These are phyloP conservation scores for Marchantia paleacea DNA, from an alignment of 225 moss, liverwort and hornwort genomes.

Conservation along the genomic window DNA sequence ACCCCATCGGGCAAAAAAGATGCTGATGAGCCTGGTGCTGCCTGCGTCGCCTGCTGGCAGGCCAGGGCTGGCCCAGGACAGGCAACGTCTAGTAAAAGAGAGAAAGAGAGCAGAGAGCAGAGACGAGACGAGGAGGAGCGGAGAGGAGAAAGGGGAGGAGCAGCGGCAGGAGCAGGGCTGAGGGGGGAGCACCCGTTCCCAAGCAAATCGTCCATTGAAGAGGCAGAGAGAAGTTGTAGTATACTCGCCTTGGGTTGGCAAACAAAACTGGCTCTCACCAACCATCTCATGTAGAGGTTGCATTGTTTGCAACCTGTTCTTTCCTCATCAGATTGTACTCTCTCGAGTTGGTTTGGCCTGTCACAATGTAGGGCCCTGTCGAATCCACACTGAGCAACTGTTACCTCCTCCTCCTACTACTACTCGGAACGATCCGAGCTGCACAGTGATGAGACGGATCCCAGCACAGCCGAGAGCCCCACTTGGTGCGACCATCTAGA, in stretches of 20 bases:
- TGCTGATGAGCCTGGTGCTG: neutral
- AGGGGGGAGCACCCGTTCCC: neutral
- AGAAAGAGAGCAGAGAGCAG: neutral
- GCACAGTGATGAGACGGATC: constrained; percentile 12
- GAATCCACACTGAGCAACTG: constrained; percentile 5
- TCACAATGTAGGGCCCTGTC: constrained; percentile 12
- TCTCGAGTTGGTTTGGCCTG: constrained; percentile 7
- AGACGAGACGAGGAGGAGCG: neutral
- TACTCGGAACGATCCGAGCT: neutral
- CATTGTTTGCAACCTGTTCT: constrained; percentile 14
- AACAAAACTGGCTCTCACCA: constrained; percentile 9
- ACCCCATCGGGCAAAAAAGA: neutral
- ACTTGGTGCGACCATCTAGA: constrained; percentile 12
- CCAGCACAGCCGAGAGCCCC: constrained; percentile 6
- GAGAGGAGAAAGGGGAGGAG: neutral
- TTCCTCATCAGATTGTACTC: constrained; percentile 14
- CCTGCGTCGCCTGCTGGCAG: neutral
- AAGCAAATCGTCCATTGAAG: constrained; percentile 2
- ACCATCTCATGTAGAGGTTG: constrained; percentile 10
- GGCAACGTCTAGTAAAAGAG: neutral
- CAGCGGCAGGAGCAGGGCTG: neutral
- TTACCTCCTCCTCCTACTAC: neutral
- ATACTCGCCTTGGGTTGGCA: neutral
- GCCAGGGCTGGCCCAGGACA: neutral
- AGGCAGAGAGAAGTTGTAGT: neutral